Evolutionary conservation across 192 early-diverging fungal species (phyloP).

Genomic region (Coemansia nantahalensis): DNA sequence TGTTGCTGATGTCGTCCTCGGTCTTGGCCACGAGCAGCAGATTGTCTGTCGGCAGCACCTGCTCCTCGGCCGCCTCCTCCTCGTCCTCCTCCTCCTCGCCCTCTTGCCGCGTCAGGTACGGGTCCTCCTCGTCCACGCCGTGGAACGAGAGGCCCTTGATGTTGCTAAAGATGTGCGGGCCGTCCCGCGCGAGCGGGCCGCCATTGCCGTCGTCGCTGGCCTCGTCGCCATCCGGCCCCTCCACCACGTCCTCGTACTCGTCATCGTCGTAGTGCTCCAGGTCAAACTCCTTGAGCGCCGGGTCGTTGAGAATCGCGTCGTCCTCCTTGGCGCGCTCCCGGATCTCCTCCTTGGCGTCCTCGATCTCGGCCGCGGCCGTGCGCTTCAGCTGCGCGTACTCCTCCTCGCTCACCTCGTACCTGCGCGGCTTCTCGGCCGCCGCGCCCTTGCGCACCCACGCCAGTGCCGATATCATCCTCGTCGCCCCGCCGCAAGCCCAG

Average conservation of each 20-base stretch:
- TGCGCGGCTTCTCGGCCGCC: conserved; percentile 76
- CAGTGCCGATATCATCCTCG: conserved; percentile 84
- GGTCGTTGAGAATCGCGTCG: conserved; percentile 44
- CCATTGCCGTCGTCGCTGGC: conserved; percentile 26
- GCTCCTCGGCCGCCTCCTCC: conserved; percentile 81
- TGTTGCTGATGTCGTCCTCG: conserved; percentile 94
- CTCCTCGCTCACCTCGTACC: conserved; percentile 81
- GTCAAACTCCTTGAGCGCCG: conserved; percentile 81
- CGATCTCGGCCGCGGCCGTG: conserved; percentile 63
- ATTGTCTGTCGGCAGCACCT: conserved; percentile 77
- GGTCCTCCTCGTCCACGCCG: conserved; percentile 75
- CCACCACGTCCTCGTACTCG: conserved; percentile 40
- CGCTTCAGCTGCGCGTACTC: conserved; percentile 81
- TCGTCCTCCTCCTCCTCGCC: conserved; percentile 60
- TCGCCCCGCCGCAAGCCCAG: no score
- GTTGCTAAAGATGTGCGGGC: conserved; percentile 76
- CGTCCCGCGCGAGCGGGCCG: conserved; percentile 18
- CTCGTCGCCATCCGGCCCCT: conserved; percentile 42
- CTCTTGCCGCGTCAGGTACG: conserved; percentile 73
- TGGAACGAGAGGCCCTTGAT: conserved; percentile 88
- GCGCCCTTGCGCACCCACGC: conserved; percentile 93
- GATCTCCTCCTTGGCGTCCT: conserved; percentile 63
- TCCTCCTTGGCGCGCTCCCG: conserved; percentile 28
- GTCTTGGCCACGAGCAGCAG: conserved; percentile 91
- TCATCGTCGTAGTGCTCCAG: conserved; percentile 92